phyloP scores from a whole-genome alignment of 2,329 filamentous ascomycete species.

The Tolypocladium ovalisporum region DNA sequence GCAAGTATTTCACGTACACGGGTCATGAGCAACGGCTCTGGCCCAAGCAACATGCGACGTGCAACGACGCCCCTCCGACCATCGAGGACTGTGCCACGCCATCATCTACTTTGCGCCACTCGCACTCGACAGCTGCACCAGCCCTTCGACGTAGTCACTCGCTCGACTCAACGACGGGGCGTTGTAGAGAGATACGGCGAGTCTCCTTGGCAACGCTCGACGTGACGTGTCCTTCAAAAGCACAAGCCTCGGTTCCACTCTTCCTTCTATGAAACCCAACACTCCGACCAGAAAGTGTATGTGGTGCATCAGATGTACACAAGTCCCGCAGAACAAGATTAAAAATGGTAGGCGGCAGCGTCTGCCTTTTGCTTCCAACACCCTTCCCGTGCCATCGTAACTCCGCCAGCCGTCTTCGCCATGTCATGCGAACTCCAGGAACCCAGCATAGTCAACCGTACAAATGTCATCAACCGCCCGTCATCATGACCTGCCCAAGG shows the following conservation, averaged over 20 bases:
- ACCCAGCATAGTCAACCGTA: constrained; percentile 9
- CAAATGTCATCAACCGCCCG: constrained; percentile 17
- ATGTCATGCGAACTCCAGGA: constrained; percentile 6
- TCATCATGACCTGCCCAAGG: constrained; percentile 18
- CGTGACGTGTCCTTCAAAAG: not conserved
- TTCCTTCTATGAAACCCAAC: not conserved
- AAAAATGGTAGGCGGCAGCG: constrained; percentile 1
- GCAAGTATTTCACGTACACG: not conserved
- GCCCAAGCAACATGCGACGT: too few relatives aligned
- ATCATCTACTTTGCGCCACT: not conserved
- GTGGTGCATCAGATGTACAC: constrained; percentile 6
- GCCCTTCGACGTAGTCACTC: too few relatives aligned
- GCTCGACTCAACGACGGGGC: not conserved
- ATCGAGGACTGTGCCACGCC: not conserved
- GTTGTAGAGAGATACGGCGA: too few relatives aligned
- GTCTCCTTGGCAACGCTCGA: not conserved
- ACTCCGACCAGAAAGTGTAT: constrained; percentile 3
- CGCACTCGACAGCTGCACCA: not conserved
- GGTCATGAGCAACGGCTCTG: not conserved
- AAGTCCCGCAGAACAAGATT: constrained; percentile 4
- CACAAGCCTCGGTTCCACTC: not conserved
- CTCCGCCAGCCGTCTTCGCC: constrained; percentile 1
- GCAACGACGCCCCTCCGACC: too few relatives aligned
- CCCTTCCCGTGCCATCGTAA: constrained; percentile 3
- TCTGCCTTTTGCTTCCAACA: constrained; percentile 1